Evolutionary conservation across 225 moss, liverwort and hornwort species (phyloP).

Genomic region (Pseudoscleropodium purum): DNA sequence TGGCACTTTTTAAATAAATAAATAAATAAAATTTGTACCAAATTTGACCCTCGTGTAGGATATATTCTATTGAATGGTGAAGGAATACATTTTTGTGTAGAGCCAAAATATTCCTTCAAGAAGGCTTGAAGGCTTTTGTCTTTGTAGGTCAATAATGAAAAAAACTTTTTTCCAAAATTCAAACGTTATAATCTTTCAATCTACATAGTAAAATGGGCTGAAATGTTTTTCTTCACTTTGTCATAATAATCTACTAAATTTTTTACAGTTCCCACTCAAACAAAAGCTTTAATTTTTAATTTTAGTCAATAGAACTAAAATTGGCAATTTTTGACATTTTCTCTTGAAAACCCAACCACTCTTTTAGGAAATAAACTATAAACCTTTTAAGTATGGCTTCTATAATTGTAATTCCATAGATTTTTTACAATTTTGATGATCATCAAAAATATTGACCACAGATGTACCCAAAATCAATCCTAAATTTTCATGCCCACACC

Average conservation of each 20-base stretch:
- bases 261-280: fast-evolving
- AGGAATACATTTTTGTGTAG: not conserved
- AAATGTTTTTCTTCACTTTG: not conserved
- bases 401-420: fast-evolving
- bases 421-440: not conserved
- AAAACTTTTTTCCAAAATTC: not conserved
- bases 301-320: fast-evolving
- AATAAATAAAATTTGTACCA: too few species aligned
- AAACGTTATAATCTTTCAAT: not conserved
- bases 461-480: not conserved
- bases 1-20: too few species aligned
- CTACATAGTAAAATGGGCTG: fast-evolving
- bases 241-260: not conserved
- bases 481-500: not conserved
- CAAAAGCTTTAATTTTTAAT: fast-evolving
- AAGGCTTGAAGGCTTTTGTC: too few species aligned
- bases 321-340: not conserved
- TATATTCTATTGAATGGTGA: not conserved
- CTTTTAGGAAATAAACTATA: fast-evolving
- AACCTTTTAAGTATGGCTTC: not conserved
- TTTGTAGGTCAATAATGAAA: fast-evolving
- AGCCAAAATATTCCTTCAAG: fast-evolving
- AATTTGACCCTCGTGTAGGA: not conserved
- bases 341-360: fast-evolving
- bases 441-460: not conserved